phyloP scores from a whole-genome alignment of 768 basidiomycete genomes.

The Russula compacta region DNA sequence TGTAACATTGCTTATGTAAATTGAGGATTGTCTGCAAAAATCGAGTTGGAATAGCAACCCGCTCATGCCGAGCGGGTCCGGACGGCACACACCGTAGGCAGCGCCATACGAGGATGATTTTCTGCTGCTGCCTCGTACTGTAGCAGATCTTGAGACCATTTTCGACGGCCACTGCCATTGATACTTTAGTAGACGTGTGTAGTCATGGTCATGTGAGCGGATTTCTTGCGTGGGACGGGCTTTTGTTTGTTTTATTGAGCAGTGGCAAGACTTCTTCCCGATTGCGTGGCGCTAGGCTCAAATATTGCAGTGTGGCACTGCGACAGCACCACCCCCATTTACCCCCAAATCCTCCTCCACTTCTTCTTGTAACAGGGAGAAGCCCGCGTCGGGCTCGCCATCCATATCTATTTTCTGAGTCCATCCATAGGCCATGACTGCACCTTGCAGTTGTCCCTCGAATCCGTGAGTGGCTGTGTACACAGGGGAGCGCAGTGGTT shows the following conservation, averaged over 20 bases:
- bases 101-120: too few species aligned
- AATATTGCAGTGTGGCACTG: background rate
- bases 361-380: background rate
- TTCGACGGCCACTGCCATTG: slow-evolving; percentile 2
- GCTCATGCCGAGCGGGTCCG: slow-evolving; percentile 20
- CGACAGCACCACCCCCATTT: background rate
- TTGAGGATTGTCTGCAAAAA: too few species aligned
- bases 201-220: slow-evolving; percentile 18
- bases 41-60: slow-evolving; percentile 21
- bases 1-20: too few species aligned
- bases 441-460: slow-evolving; percentile 23
- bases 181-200: slow-evolving; percentile 12
- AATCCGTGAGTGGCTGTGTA: slow-evolving; percentile 19
- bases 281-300: background rate
- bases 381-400: too few species aligned
- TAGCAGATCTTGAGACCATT: background rate
- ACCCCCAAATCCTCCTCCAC: background rate
- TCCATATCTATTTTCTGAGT: slow-evolving; percentile 28
- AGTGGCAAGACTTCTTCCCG: background rate
- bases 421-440: slow-evolving; percentile 3
- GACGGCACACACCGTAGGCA: too few species aligned
- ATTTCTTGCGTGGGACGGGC: slow-evolving; percentile 9
- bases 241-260: background rate
- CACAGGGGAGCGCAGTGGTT: slow-evolving; percentile 1
- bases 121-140: too few species aligned